Evolutionary conservation across 306 rosid genomes (phyloP), one percentile per base, ranked within the genome.

Genomic region (Quillaja saponaria): DNA sequence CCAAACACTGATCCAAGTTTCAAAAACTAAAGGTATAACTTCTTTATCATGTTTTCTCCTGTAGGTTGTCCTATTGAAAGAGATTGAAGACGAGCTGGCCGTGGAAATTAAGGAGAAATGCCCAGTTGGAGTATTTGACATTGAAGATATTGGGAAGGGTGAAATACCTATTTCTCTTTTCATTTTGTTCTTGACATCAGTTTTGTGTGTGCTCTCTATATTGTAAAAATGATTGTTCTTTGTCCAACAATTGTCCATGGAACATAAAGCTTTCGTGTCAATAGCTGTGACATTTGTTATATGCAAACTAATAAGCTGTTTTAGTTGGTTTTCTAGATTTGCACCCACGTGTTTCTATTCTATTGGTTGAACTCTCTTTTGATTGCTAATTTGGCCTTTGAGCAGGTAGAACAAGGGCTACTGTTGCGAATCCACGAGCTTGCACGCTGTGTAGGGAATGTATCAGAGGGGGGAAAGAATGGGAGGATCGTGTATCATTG

Each of bases 401-500:
- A 42, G 61, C 69, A 92, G 98, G 95, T 54, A 82, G 48, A 71
- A 86, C 67, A 73, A 88, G 77, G 81, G 90, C 95, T 46, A 82
- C 54, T 6, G 95, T 81, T 50, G 83, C 76, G 47, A 81, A 69
- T 12, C 90, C 98, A 7, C 80, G 98, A 62, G 78, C 68, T 5
- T 92, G 98, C 83, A 92, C 96, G 67, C 74, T 88, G 33, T 92
- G 96, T 71, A 84, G 98, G 80, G 98, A 92, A 74, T 92, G 98
- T 78, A 84, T 92, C 60, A 82, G 96, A 84, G 98, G 80, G 11
- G 97, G 86, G n/a, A 66, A 84, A 59, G 86, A 76, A 60, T 86
- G 98, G 98, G 94, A 86, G 73, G 84, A 92, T 35, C 86, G 84
- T 0, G 80, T 92, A 38, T 63, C 96, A 34, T 33, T 92, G 44